Evolutionary conservation across 83 land plant genomes (phyloP).

Genomic region (Picea mariana): DNA sequence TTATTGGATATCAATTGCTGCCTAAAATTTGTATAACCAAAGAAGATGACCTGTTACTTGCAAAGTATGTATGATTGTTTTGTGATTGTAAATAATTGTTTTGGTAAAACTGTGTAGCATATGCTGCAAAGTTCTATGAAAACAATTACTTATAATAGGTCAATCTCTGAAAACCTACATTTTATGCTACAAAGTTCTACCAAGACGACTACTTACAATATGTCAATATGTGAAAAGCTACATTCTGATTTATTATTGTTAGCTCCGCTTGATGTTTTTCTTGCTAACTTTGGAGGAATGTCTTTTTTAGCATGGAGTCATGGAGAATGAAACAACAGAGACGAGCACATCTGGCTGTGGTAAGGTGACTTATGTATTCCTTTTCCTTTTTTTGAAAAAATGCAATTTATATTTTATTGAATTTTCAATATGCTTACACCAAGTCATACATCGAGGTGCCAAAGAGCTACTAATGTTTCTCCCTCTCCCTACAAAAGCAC

Average conservation of each 20-base stretch:
- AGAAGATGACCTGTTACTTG: conserved; percentile 1
- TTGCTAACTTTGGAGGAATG: conserved; percentile 1
- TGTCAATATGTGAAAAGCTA: too few species aligned
- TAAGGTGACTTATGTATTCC: conserved; percentile 23
- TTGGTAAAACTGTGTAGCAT: too few species aligned
- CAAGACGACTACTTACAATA: too few species aligned
- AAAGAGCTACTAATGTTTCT: not conserved
- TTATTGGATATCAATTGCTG: not conserved
- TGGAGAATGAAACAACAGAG: conserved; percentile 85
- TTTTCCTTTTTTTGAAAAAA: not conserved
- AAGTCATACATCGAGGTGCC: not conserved
- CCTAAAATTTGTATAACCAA: not conserved
- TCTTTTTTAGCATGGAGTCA: conserved; percentile 67
- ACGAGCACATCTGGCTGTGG: conserved; percentile 96
- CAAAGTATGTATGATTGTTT: not conserved
- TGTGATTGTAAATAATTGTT: not conserved
- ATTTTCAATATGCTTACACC: not conserved
- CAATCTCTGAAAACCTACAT: too few species aligned
- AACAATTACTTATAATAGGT: too few species aligned
- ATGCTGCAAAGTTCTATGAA: too few species aligned
- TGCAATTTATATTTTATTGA: not conserved
- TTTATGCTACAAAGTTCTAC: too few species aligned
- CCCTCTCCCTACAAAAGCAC: too few species aligned
- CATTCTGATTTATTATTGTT: not conserved
- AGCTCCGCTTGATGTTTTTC: not conserved